These are phyloP conservation scores for Cyclospora cayetanensis DNA, from an alignment of 169 alveolate species.

Conservation along the genomic window DNA sequence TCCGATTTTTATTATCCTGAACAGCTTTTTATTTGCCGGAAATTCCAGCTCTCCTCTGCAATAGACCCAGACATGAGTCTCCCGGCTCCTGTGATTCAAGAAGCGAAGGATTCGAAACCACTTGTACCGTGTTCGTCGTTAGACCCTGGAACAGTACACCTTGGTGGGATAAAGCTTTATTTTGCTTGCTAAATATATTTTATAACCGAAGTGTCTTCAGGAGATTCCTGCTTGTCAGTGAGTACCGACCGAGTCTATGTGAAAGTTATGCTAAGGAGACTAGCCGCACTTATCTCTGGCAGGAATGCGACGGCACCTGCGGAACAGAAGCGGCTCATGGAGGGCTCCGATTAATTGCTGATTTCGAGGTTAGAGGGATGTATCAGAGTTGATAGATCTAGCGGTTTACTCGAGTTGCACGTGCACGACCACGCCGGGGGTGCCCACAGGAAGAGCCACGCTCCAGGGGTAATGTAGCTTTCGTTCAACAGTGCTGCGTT, in stretches of 20 bases:
- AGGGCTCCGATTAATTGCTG: conserved; percentile 52
- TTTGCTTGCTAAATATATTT: neutral
- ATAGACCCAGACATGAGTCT: neutral
- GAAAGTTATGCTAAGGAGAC: neutral
- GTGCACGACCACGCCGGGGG: neutral
- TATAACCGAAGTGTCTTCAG: neutral
- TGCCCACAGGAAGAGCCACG: neutral
- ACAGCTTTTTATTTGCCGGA: neutral
- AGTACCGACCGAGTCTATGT: neutral
- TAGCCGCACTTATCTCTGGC: neutral
- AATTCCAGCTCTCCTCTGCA: neutral
- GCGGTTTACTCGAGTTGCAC: neutral
- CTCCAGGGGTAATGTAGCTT: neutral
- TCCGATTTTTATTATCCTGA: neutral
- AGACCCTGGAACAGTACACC: conserved; percentile 3
- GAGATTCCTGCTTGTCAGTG: conserved; percentile 65
- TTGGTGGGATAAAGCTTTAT: neutral
- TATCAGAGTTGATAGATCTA: neutral
- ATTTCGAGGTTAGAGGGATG: conserved; percentile 24
- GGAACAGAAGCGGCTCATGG: conserved; percentile 38
- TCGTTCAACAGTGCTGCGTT: neutral
- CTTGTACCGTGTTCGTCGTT: neutral
- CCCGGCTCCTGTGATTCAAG: neutral
- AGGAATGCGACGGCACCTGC: conserved; percentile 70
- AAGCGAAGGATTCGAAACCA: neutral